Conservation (phyloP, 306 rosid species). For the Potentilla sterilis region DNA sequence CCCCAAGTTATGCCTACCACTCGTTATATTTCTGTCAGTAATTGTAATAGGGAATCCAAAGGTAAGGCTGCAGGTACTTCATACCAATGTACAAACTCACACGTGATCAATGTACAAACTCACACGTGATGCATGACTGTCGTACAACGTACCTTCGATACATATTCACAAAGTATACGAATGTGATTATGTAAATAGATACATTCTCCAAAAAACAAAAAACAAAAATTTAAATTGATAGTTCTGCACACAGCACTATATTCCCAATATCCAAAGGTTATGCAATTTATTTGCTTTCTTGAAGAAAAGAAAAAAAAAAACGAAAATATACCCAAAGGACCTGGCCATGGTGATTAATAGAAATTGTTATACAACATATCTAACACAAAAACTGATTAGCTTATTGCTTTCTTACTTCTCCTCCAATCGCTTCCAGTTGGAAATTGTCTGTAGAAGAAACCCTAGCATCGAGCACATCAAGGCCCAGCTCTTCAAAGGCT, state of each 20-base stretch:
- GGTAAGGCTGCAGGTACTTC: not conserved
- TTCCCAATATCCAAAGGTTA: not conserved
- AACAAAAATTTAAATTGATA: no score
- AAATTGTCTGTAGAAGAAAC: conserved; percentile 82
- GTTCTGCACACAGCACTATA: not conserved
- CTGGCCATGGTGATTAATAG: not conserved
- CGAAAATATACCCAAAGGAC: not conserved
- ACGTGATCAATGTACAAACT: not conserved
- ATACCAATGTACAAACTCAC: not conserved
- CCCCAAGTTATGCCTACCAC: not conserved
- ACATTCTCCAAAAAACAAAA: no score
- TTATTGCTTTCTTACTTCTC: conserved; percentile 48
- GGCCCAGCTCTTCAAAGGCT: conserved; percentile 77
- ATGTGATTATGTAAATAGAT: no score
- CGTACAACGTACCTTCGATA: not conserved
- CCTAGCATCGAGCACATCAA: conserved; percentile 86
- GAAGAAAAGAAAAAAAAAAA: no score
- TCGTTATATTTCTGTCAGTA: not conserved
- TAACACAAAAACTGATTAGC: not conserved
- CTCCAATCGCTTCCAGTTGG: conserved; percentile 76
- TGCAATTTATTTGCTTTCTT: not conserved
- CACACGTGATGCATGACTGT: not conserved
- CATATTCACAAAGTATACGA: not conserved
- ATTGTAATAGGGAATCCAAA: not conserved
- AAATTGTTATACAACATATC: not conserved